Percentiles rank a stretch among this genome's conserved stretches.
phyloP scores from a whole-genome alignment of 2,329 filamentous ascomycete species.

The Exophiala phaeomuriformis region DNA sequence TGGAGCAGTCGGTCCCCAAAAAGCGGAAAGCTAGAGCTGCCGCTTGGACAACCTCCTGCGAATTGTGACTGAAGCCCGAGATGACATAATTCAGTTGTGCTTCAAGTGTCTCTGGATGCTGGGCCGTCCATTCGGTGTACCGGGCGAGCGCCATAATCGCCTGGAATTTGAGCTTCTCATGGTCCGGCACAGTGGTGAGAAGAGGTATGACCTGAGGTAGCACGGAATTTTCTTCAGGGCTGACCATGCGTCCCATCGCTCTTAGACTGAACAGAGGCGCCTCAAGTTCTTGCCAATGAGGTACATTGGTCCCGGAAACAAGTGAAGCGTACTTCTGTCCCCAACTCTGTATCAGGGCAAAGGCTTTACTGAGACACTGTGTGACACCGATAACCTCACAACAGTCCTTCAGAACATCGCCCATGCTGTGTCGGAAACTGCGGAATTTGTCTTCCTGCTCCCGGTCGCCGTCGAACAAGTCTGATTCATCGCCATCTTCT shows the following conservation, averaged over 20 bases:
- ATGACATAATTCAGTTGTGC: conserved; percentile 94
- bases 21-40: conserved; percentile 93
- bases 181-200: conserved; percentile 85
- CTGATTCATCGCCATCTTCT: conserved; percentile 64
- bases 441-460: conserved; percentile 96
- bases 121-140: conserved; percentile 96
- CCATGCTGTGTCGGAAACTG: conserved; percentile 94
- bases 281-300: conserved; percentile 93
- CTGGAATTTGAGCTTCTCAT: conserved; percentile 97
- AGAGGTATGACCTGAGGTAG: conserved; percentile 87
- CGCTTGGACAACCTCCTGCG: conserved; percentile 82
- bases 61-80: conserved; percentile 79
- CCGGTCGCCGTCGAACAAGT: conserved; percentile 90
- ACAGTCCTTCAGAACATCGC: conserved; percentile 92
- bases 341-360: conserved; percentile 79
- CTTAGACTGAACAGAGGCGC: conserved; percentile 91
- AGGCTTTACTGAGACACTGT: conserved; percentile 83
- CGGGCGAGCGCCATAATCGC: conserved; percentile 95
- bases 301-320: conserved; percentile 66
- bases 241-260: conserved; percentile 94
- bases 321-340: conserved; percentile 72
- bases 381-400: conserved; percentile 94
- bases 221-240: conserved; percentile 77
- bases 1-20: conserved; percentile 90
- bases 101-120: conserved; percentile 86